These are phyloP conservation scores for Leishmania lainsoni DNA, from an alignment of 208 protist species.

Conservation along the genomic window DNA sequence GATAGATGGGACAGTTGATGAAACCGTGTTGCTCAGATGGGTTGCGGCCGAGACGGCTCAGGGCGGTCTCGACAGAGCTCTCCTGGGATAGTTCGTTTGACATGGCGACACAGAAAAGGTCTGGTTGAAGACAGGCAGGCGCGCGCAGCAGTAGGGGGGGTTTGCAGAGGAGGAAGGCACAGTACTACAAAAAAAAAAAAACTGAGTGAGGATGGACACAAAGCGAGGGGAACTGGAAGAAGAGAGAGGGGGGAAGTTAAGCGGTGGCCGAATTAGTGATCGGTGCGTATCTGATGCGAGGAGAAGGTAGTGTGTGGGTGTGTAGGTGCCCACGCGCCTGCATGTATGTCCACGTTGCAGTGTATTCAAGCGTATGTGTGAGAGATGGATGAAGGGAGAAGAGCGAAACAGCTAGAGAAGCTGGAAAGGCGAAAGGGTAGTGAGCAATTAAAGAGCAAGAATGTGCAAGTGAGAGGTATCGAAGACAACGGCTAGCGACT, in stretches of 20 bases:
- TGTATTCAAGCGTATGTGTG: background rate
- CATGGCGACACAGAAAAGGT: background rate
- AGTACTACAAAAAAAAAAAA: background rate
- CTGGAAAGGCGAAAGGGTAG: background rate
- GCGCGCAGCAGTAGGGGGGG: background rate
- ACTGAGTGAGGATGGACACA: background rate
- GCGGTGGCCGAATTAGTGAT: background rate
- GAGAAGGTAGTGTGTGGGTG: background rate
- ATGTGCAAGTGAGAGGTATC: background rate
- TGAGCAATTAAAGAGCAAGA: background rate
- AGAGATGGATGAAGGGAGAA: background rate
- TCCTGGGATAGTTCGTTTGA: slow-evolving; percentile 1
- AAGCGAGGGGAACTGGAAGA: background rate
- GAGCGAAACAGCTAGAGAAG: background rate
- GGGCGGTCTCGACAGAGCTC: slow-evolving; percentile 23
- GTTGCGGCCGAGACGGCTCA: slow-evolving; percentile 34
- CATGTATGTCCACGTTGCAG: background rate
- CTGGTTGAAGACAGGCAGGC: background rate
- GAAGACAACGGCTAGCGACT: background rate
- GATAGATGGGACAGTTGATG: slow-evolving; percentile 41
- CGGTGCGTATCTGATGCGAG: background rate
- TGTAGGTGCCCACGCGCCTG: background rate
- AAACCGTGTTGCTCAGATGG: slow-evolving; percentile 30
- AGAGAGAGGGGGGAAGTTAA: background rate
- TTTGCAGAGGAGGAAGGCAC: background rate